phyloP scores from a whole-genome alignment of 1,139 yeast genomes.

The Petasospora rhodanensis region DNA sequence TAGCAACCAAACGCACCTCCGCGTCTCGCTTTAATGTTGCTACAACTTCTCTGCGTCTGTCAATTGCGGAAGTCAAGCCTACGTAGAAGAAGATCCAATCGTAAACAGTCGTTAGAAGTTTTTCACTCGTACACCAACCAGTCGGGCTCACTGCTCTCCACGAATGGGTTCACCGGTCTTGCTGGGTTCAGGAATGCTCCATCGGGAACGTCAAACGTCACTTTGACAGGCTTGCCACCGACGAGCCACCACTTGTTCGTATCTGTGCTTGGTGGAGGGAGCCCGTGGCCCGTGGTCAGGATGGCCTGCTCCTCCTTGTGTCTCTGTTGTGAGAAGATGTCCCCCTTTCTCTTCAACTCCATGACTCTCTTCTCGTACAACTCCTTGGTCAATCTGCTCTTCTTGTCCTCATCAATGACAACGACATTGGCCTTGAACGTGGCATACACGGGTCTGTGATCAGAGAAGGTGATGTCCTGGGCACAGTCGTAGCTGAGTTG shows the following conservation, averaged over 20 bases:
- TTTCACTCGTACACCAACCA: conserved; percentile 27
- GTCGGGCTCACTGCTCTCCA: conserved; percentile 35
- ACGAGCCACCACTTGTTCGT: conserved; percentile 87
- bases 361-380: conserved; percentile 47
- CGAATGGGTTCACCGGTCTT: conserved; percentile 69
- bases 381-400: conserved; percentile 51
- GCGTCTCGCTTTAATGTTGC: too few relatives aligned
- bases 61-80: too few relatives aligned
- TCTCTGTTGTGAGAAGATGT: conserved; percentile 24
- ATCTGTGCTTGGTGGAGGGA: conserved; percentile 91
- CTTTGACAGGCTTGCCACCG: conserved; percentile 71
- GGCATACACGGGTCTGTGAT: conserved; percentile 91
- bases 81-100: too few relatives aligned
- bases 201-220: conserved; percentile 35
- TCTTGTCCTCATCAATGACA: conserved; percentile 62
- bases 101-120: too few relatives aligned
- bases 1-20: too few relatives aligned
- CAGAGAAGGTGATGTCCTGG: conserved; percentile 67
- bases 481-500: conserved; percentile 65
- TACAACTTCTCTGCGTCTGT: too few relatives aligned
- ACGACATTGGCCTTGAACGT: conserved; percentile 63
- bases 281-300: conserved; percentile 60
- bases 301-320: conserved; percentile 41
- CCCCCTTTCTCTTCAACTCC: conserved; percentile 33
- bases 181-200: conserved; percentile 60